phyloP scores from a whole-genome alignment of 768 basidiomycete genomes.

The Butyriboletus loyo region DNA sequence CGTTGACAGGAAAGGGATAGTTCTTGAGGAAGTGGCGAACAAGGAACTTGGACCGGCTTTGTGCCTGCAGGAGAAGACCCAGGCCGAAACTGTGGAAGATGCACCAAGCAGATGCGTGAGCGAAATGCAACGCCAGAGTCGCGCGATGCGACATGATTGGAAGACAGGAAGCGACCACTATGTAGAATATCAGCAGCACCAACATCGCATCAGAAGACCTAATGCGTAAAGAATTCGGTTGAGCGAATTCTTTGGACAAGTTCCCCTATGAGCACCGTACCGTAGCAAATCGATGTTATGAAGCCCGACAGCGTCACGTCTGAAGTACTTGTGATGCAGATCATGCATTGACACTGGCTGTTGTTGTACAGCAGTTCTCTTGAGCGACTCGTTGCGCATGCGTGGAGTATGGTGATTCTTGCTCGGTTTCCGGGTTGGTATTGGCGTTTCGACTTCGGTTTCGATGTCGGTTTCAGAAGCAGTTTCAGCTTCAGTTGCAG shows the following conservation, averaged over 20 bases:
- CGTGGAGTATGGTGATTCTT: not conserved
- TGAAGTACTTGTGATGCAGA: constrained; percentile 84
- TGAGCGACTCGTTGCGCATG: constrained; percentile 7
- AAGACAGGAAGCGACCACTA: constrained; percentile 53
- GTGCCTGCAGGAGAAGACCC: constrained; percentile 78
- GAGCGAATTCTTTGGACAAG: constrained; percentile 5
- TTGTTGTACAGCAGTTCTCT: not conserved
- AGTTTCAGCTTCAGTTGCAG: constrained; percentile 69
- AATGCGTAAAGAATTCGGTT: constrained; percentile 22
- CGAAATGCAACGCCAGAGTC: constrained; percentile 66
- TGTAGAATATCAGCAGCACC: constrained; percentile 69
- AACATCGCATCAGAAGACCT: constrained; percentile 88
- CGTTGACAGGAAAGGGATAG: constrained; percentile 79
- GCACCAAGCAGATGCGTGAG: constrained; percentile 84
- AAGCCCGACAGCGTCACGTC: constrained; percentile 79
- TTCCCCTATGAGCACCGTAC: constrained; percentile 40
- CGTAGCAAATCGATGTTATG: constrained; percentile 82
- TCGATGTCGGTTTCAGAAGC: constrained; percentile 70
- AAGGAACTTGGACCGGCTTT: constrained; percentile 82
- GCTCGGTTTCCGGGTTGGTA: constrained; percentile 7
- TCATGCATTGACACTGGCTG: constrained; percentile 73
- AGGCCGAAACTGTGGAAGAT: constrained; percentile 86
- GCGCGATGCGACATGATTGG: constrained; percentile 51
- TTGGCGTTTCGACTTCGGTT: constrained; percentile 56
- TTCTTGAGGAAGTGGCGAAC: constrained; percentile 94